Evolutionary conservation across 352 stramenopile species (phyloP).

Genomic region (Globisporangium barbulae): DNA sequence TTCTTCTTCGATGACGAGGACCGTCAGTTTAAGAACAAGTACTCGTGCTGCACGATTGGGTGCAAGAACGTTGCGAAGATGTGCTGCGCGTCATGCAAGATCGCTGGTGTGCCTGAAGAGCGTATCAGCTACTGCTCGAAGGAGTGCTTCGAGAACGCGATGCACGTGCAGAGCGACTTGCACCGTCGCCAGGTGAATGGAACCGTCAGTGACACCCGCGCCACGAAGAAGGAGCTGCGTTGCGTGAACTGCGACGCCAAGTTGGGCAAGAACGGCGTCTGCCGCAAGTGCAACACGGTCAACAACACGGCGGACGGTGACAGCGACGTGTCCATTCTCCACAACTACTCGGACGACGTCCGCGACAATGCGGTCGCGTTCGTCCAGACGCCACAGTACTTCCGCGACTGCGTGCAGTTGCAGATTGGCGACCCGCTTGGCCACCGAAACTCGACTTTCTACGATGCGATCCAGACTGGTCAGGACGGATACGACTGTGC

Average conservation of each 20-base stretch:
- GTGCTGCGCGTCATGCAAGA: constrained; percentile 84
- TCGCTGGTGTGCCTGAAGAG: constrained; percentile 76
- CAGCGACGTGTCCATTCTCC: constrained; percentile 50
- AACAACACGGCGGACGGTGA: constrained; percentile 25
- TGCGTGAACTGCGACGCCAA: constrained; percentile 76
- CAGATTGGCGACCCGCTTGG: constrained; percentile 80
- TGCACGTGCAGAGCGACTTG: constrained; percentile 72
- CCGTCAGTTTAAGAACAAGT: constrained; percentile 78
- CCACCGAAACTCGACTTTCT: constrained; percentile 83
- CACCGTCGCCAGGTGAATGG: constrained; percentile 83
- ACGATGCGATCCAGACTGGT: constrained; percentile 81
- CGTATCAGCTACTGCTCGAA: constrained; percentile 85
- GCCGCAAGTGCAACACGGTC: constrained; percentile 62
- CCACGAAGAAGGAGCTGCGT: constrained; percentile 68
- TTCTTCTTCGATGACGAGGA: constrained; percentile 89
- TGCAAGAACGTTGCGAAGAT: constrained; percentile 83
- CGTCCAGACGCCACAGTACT: constrained; percentile 47
- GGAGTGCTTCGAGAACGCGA: constrained; percentile 82
- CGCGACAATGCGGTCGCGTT: constrained; percentile 9
- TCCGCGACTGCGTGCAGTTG: constrained; percentile 82
- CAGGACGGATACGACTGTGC: constrained; percentile 84
- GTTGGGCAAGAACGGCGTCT: constrained; percentile 68
- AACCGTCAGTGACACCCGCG: constrained; percentile 66
- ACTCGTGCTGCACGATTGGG: constrained; percentile 64
- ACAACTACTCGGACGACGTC: constrained; percentile 82